Evolutionary conservation across 257 asterid genomes (phyloP), one percentile per base, ranked within the genome.

Genomic region (Petunia secreta): DNA sequence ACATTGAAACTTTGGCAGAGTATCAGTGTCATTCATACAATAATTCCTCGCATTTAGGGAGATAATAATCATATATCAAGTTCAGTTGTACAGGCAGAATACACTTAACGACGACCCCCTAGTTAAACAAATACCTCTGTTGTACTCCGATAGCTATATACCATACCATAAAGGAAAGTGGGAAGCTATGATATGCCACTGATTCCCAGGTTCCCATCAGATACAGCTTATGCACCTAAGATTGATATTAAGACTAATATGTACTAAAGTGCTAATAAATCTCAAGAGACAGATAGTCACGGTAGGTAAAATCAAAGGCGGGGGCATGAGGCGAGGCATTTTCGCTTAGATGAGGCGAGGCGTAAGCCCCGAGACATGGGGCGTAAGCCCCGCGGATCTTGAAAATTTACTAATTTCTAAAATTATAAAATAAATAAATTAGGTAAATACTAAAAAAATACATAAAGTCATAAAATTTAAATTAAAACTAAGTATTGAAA

Each of bases 91-190:
- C 43, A 46, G 25, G 59, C 41, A 69, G 10, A 69, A 34, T 69
- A 46, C 59, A 69, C 59, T 69, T 25, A 69, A 5, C 0, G 43
- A 69, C 59, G 25, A 25, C 43, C 41, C 58, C 59, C 34, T 46
- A 10, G 43, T 69, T 46, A 69, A 69, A 69, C 59, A 7, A 58
- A 5, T 69, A 25, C 77, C 43, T 10, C 43, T 43, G 48, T 13
- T 50, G 14, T 50, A 50, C 14, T 50, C 55, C 14, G 55, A 34
- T 5, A 69, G 41, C 43, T 37, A 46, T 69, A 46, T 69, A 69
- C 4, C 43, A 69, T 69, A 25, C 9, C 77, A 69, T 53, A 69
- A 69, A 50, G 40, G 59, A 37, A 69, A 46, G 77, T 46, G 77
- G 43, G 77, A 46, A 69, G 48, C 77, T 16, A 46, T 69, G 8